Conservation (phyloP, 2,329 filamentous ascomycete species). For the Shiraia bambusicola region DNA sequence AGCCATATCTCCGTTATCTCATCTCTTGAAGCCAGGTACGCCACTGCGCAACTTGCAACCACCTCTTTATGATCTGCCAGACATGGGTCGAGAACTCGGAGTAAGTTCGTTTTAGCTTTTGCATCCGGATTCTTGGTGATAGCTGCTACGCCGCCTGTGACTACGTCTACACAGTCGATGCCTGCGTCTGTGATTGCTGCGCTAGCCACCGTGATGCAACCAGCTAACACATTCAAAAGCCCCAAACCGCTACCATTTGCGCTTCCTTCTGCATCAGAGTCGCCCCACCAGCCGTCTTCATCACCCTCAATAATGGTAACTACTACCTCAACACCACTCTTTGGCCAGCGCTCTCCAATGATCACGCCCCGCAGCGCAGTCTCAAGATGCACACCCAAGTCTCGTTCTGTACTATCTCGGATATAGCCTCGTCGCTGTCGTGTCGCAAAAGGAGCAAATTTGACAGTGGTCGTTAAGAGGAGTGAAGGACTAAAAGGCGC, state of each 20-base stretch:
- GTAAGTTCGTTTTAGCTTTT: slow-evolving; percentile 34
- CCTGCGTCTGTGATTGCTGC: slow-evolving; percentile 92
- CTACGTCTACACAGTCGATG: slow-evolving; percentile 91
- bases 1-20: slow-evolving; percentile 95
- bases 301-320: slow-evolving; percentile 93
- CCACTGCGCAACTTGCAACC: slow-evolving; percentile 82
- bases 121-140: slow-evolving; percentile 55
- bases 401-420: slow-evolving; percentile 80
- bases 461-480: slow-evolving; percentile 88
- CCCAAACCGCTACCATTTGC: slow-evolving; percentile 72
- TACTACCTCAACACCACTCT: slow-evolving; percentile 93
- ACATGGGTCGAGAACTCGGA: slow-evolving; percentile 75
- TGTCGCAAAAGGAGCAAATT: slow-evolving; percentile 93
- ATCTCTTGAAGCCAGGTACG: slow-evolving; percentile 81
- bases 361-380: slow-evolving; percentile 86
- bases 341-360: slow-evolving; percentile 95
- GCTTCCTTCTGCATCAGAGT: slow-evolving; percentile 40
- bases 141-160: slow-evolving; percentile 86
- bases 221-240: slow-evolving; percentile 85
- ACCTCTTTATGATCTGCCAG: slow-evolving; percentile 77
- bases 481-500: slow-evolving; percentile 91
- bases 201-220: slow-evolving; percentile 90
- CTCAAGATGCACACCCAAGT: slow-evolving; percentile 87
- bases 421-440: slow-evolving; percentile 80
- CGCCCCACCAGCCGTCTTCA: slow-evolving; percentile 71